A percentile compares a stretch with the other conserved stretches of the same genome.
These are phyloP conservation scores for Jaapia argillacea DNA, from an alignment of 768 basidiomycete species.

Conservation along the genomic window DNA sequence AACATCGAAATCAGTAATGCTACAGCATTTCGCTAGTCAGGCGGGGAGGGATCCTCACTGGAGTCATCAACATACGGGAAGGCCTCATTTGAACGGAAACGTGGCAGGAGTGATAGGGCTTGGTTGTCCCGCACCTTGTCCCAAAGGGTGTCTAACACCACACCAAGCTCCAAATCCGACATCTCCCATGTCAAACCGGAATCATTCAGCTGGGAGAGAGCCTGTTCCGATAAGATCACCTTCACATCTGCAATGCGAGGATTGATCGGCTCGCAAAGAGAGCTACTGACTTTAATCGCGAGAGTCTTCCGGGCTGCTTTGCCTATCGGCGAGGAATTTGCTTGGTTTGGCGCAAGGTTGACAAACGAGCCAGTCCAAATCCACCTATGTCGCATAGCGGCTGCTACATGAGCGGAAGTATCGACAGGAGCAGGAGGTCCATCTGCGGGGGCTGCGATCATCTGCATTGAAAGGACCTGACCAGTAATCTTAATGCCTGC, in stretches of 20 bases:
- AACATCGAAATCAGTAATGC: background rate
- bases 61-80: constrained; percentile 2
- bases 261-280: constrained; percentile 6
- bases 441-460: background rate
- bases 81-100: background rate
- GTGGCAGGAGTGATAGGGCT: constrained; percentile 1
- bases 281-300: constrained; percentile 3
- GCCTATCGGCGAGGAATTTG: background rate
- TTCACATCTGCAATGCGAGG: constrained; percentile 1
- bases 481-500: constrained; percentile 6
- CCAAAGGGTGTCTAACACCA: constrained; percentile 2
- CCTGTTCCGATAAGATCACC: background rate
- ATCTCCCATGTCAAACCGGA: constrained; percentile 5
- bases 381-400: too few relatives aligned
- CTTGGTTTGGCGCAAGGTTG: background rate
- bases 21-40: too few relatives aligned
- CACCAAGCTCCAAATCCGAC: background rate
- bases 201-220: background rate
- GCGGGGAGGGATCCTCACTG: constrained; percentile 1
- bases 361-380: constrained; percentile 2
- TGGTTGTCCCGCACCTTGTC: background rate
- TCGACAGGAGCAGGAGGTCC: background rate
- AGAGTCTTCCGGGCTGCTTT: constrained; percentile 5
- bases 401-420: too few relatives aligned
- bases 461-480: constrained; percentile 3